Percentiles rank a stretch among this genome's conserved stretches.
phyloP scores from a whole-genome alignment of 306 rosid genomes.

The Glycine latifolia region DNA sequence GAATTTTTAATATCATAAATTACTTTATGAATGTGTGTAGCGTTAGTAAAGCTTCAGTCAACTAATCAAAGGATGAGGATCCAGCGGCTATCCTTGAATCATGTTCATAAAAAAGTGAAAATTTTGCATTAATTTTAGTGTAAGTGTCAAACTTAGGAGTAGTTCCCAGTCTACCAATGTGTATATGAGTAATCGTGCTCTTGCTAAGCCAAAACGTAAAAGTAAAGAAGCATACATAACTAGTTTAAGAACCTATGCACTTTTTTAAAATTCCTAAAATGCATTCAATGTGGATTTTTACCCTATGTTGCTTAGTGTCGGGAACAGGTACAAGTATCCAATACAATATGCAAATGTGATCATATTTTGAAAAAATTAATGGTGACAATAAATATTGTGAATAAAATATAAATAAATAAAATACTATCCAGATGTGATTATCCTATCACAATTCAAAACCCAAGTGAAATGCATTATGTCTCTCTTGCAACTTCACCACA shows the following conservation, averaged over 20 bases:
- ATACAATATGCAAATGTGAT: no score
- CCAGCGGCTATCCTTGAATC: no score
- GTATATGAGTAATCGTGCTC: constrained; percentile 8
- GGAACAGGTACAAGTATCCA: neutral
- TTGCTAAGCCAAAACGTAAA: no score
- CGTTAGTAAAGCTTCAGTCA: no score
- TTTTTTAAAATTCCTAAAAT: neutral
- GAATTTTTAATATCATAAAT: no score
- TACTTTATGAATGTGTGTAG: no score
- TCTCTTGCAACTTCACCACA: neutral
- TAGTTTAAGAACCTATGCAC: neutral
- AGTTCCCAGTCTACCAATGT: no score
- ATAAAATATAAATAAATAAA: neutral
- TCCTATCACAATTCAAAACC: neutral
- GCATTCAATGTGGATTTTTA: neutral
- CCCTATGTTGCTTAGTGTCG: neutral
- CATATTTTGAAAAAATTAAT: neutral
- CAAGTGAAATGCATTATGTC: neutral
- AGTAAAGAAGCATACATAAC: no score
- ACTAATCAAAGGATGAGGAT: no score
- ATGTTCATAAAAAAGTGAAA: no score
- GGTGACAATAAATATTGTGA: neutral
- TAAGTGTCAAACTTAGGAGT: no score
- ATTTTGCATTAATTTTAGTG: no score
- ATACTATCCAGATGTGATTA: neutral